Evolutionary conservation across 768 basidiomycete genomes (phyloP), one percentile per base, ranked within the genome.

Genomic region (Leccinum uliginosum): DNA sequence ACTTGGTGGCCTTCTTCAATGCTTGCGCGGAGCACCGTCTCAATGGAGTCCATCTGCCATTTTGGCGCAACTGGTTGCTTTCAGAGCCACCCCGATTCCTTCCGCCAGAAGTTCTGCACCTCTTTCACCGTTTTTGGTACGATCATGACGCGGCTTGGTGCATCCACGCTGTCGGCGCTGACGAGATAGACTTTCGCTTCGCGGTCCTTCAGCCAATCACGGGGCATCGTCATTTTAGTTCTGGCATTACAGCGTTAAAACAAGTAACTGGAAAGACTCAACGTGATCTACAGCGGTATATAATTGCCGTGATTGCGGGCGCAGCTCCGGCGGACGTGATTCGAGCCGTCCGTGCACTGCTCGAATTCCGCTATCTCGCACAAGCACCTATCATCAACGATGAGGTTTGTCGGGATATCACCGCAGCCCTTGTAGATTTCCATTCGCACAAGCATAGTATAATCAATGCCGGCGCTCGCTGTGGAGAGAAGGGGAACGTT

Each of bases 401-500:
- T 4, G 17, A 35, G 3, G 35, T 17, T 6, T 35, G 35, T 15
- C 11, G 14, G 11, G 17, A 35, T 2, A 35, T 35, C 3, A 3
- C 35, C 6, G 35, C 35, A 14, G 17, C 35, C 17, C 35, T 35
- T 12, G 1, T 12, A 35, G 35, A 11, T 6, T 53, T 53, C 43
- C 52, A 53, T 32, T 0, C 1, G 2, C 7, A 53, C 29, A 53
- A 53, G 4, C 26, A 53, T 0, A 3, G 4, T 10, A 45, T 30
- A 10, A 53, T 14, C 3, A 19, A 53, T 45, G 6, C 12, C 2
- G 12, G n/a, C 0, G 11, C n/a, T 23, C 57, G 67, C 17, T 14
- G 49, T 9, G 69, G 73, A 21, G 69, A 65, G 45, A 60, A 54
- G 24, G 59, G 65, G 17, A 52, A 65, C 6, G 49, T 66, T 1